These are phyloP conservation scores for Raphanus sativus DNA, from an alignment of 345 rosid genomes.

Conservation along the genomic window DNA sequence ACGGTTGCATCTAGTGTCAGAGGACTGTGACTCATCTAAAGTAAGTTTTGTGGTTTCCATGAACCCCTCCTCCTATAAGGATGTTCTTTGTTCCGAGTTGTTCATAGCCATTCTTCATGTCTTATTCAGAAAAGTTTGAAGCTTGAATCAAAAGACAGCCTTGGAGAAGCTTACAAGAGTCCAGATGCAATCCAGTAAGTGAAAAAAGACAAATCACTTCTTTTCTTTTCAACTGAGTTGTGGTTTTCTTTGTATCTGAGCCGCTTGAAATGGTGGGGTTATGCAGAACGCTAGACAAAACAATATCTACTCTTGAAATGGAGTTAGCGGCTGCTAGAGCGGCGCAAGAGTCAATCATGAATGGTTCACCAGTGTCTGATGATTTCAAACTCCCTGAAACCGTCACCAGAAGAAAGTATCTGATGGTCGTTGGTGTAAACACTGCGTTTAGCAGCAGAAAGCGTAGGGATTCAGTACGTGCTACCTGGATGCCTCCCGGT, in stretches of 20 bases:
- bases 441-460: constrained; percentile 96
- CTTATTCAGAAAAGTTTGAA: constrained; percentile 49
- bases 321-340: constrained; percentile 86
- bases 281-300: constrained; percentile 71
- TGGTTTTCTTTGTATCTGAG: too few relatives aligned
- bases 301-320: constrained; percentile 78
- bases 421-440: constrained; percentile 90
- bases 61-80: too few relatives aligned
- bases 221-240: background rate
- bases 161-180: constrained; percentile 71
- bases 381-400: constrained; percentile 50
- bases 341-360: constrained; percentile 75
- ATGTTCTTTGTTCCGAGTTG: background rate
- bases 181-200: constrained; percentile 79
- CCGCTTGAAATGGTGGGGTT: constrained; percentile 7
- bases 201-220: background rate
- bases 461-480: constrained; percentile 92
- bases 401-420: constrained; percentile 58
- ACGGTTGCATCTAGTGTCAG: constrained; percentile 57
- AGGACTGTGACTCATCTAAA: constrained; percentile 64
- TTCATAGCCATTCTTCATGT: constrained; percentile 1
- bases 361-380: constrained; percentile 76
- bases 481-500: constrained; percentile 99
- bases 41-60: constrained; percentile 34
- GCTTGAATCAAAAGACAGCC: constrained; percentile 54